Conservation (phyloP, 1,284 basidiomycete species). For the Cryptococcus hybrid region DNA sequence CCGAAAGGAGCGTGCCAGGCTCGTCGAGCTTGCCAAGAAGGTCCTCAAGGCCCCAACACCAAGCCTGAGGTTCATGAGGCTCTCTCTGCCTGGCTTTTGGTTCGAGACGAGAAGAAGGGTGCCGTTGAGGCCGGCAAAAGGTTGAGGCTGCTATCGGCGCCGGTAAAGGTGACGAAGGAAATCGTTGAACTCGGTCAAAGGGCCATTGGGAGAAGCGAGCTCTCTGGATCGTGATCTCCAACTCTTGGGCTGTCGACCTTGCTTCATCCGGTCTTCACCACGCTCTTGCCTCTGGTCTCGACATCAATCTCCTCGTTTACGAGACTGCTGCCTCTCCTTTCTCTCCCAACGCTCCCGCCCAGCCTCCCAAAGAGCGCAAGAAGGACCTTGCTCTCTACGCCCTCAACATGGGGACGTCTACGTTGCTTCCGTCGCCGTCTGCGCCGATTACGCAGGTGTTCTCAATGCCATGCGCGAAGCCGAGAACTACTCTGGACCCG, state of each 20-base stretch:
- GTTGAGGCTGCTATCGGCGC: constrained; percentile 57
- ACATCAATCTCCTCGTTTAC: constrained; percentile 94
- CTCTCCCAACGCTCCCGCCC: constrained; percentile 56
- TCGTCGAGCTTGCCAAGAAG: constrained; percentile 63
- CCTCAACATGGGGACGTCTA: constrained; percentile 97
- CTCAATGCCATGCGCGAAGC: constrained; percentile 91
- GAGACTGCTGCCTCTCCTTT: constrained; percentile 78
- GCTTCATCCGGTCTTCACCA: constrained; percentile 97
- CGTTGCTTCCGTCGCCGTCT: constrained; percentile 92
- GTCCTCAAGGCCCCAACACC: constrained; percentile 53
- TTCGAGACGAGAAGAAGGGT: constrained; percentile 63
- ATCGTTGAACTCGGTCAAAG: constrained; percentile 59
- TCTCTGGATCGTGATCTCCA: constrained; percentile 96
- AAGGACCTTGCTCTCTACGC: constrained; percentile 95
- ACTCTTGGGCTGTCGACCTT: constrained; percentile 96
- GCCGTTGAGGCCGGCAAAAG: constrained; percentile 58
- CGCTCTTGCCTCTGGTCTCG: constrained; percentile 81
- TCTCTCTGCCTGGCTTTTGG: constrained; percentile 71
- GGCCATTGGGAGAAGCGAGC: constrained; percentile 66
- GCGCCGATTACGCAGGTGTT: constrained; percentile 93
- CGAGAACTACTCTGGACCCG: constrained; percentile 84
- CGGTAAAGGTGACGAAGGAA: constrained; percentile 47
- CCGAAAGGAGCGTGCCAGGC: constrained; percentile 65
- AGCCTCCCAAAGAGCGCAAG: constrained; percentile 58
- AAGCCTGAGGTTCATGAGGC: constrained; percentile 63